A percentile compares a stretch with the other conserved stretches of the same genome.
Evolutionary conservation across 495 filamentous ascomycete species (phyloP).

Genomic region (Aspergillus indologenus): DNA sequence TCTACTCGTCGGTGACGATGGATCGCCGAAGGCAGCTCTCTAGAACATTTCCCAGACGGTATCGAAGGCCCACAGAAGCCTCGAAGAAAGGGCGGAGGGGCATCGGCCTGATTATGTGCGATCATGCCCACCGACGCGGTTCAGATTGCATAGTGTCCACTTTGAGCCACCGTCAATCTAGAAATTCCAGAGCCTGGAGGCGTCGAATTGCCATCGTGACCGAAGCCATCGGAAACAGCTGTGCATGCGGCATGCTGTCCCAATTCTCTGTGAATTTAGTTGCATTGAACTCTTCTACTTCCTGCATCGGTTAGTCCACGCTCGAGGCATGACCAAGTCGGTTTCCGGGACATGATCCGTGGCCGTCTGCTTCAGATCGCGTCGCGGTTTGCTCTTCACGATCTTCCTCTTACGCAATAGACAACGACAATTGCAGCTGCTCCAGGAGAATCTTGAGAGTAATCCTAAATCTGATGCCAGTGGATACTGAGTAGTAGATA

Average conservation of each 20-base stretch:
- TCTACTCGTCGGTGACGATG: slow-evolving; percentile 13
- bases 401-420: slow-evolving; percentile 10
- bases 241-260: slow-evolving; percentile 20
- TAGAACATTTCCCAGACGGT: slow-evolving; percentile 18
- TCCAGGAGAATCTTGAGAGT: slow-evolving; percentile 9
- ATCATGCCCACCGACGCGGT: slow-evolving; percentile 3
- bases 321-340: neutral
- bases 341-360: slow-evolving; percentile 8
- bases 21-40: slow-evolving; percentile 8
- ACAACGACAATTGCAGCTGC: neutral
- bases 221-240: slow-evolving; percentile 15
- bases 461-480: slow-evolving; percentile 16
- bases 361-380: slow-evolving; percentile 9
- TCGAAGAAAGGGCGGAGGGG: slow-evolving; percentile 12
- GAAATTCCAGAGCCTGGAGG: slow-evolving; percentile 13
- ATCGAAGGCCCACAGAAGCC: slow-evolving; percentile 26
- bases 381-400: slow-evolving; percentile 9
- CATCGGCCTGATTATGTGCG: slow-evolving; percentile 20
- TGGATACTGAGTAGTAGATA: neutral
- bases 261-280: slow-evolving; percentile 13
- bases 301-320: slow-evolving; percentile 10
- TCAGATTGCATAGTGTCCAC: slow-evolving; percentile 14
- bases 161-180: neutral
- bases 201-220: slow-evolving; percentile 17
- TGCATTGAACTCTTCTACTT: slow-evolving; percentile 11